A percentile compares a stretch with the other conserved stretches of the same genome.
Evolutionary conservation across 345 rosid species (phyloP).

Genomic region (Citrus australasica): DNA sequence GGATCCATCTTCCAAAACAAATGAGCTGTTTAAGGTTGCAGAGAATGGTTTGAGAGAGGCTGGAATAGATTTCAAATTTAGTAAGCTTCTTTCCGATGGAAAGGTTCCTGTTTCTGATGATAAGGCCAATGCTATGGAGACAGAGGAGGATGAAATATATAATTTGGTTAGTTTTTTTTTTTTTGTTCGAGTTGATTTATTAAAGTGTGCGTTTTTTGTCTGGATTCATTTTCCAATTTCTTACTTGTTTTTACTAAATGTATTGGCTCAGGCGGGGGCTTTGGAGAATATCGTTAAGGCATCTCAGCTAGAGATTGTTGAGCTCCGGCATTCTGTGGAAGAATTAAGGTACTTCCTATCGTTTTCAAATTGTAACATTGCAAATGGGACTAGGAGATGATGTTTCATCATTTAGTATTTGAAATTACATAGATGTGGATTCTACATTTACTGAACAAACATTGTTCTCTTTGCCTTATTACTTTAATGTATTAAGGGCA

Average conservation of each 20-base stretch:
- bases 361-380: constrained; percentile 1
- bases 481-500: constrained; percentile 65
- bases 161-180: constrained; percentile 55
- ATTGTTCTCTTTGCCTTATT: constrained; percentile 14
- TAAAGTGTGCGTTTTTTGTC: neutral
- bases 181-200: constrained; percentile 12
- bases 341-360: constrained; percentile 60
- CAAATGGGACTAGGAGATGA: neutral
- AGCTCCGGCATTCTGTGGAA: constrained; percentile 68
- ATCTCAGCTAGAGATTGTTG: constrained; percentile 87
- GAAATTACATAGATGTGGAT: neutral
- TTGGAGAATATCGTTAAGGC: constrained; percentile 88
- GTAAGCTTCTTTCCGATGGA: constrained; percentile 40
- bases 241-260: constrained; percentile 8
- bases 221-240: constrained; percentile 2
- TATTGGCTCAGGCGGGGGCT: constrained; percentile 75
- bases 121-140: constrained; percentile 29
- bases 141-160: constrained; percentile 78
- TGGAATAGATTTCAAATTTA: constrained; percentile 65
- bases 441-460: constrained; percentile 15
- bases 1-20: constrained; percentile 56
- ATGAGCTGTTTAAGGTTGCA: constrained; percentile 72
- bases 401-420: neutral
- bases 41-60: constrained; percentile 81
- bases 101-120: constrained; percentile 31